Conservation (phyloP, 192 early-diverging fungal species). For the Entrophospora sp. region DNA sequence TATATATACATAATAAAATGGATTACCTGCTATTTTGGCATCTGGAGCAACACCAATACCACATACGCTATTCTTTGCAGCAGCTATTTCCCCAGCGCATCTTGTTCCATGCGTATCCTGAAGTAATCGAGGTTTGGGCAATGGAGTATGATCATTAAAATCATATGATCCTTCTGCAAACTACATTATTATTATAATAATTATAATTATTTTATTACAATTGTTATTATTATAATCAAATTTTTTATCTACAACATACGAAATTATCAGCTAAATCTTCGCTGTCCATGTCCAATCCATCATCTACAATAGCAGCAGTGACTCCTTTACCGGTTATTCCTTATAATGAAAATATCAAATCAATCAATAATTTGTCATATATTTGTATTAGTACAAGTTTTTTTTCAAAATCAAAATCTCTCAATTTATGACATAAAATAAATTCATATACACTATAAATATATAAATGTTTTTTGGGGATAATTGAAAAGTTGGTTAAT, state of each 20-base stretch:
- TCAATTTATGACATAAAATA: not conserved
- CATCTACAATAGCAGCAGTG: constrained; percentile 89
- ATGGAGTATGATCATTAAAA: constrained; percentile 71
- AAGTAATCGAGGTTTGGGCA: constrained; percentile 62
- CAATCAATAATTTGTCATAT: not conserved
- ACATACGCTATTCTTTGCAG: constrained; percentile 83
- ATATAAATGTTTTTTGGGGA: not conserved
- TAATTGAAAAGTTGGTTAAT: not conserved
- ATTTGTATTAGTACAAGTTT: not conserved
- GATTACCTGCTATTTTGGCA: constrained; percentile 75
- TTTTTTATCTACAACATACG: constrained; percentile 42
- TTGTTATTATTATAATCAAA: not conserved
- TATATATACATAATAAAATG: not conserved
- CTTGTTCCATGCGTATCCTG: constrained; percentile 94
- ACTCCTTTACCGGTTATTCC: constrained; percentile 80
- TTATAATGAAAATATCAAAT: constrained; percentile 16
- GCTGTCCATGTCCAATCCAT: constrained; percentile 83
- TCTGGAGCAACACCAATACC: constrained; percentile 89
- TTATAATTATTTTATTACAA: not conserved
- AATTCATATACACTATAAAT: not conserved
- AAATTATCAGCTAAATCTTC: constrained; percentile 83
- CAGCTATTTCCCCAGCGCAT: constrained; percentile 96
- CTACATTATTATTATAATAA: constrained; percentile 24
- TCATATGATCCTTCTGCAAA: constrained; percentile 85
- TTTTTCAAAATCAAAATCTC: not conserved